Evolutionary conservation across 306 rosid species (phyloP).

Genomic region (Casuarina glauca): DNA sequence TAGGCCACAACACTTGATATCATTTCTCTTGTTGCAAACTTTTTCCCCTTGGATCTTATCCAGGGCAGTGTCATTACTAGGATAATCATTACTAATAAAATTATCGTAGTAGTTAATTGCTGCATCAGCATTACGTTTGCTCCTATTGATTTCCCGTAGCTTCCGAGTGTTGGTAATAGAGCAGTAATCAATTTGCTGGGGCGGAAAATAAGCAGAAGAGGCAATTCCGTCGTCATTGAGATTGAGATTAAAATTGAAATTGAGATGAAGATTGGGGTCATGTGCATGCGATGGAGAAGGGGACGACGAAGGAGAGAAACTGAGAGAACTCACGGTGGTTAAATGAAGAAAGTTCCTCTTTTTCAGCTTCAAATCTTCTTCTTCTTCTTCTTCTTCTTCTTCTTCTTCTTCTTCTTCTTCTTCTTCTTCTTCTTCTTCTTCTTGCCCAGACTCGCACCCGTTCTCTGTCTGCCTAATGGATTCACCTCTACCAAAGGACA

Average conservation of each 20-base stretch:
- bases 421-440: neutral
- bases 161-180: too few relatives aligned
- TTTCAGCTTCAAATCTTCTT: neutral
- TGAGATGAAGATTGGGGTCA: neutral
- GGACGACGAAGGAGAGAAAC: neutral
- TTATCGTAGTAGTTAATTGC: neutral
- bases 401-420: too few relatives aligned
- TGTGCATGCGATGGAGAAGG: neutral
- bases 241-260: too few relatives aligned
- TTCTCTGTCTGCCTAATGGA: neutral
- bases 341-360: neutral
- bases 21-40: neutral
- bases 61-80: neutral
- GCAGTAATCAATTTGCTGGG: too few relatives aligned
- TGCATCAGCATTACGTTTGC: too few relatives aligned
- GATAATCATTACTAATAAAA: neutral
- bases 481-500: neutral
- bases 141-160: too few relatives aligned
- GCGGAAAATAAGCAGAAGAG: neutral
- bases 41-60: neutral
- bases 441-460: neutral
- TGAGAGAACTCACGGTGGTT: neutral
- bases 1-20: too few relatives aligned
- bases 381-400: too few relatives aligned
- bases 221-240: neutral